A percentile compares a stretch with the other conserved stretches of the same genome.
Evolutionary conservation across 2,329 filamentous ascomycete genomes (phyloP).

Genomic region (Fusarium pininemorale): DNA sequence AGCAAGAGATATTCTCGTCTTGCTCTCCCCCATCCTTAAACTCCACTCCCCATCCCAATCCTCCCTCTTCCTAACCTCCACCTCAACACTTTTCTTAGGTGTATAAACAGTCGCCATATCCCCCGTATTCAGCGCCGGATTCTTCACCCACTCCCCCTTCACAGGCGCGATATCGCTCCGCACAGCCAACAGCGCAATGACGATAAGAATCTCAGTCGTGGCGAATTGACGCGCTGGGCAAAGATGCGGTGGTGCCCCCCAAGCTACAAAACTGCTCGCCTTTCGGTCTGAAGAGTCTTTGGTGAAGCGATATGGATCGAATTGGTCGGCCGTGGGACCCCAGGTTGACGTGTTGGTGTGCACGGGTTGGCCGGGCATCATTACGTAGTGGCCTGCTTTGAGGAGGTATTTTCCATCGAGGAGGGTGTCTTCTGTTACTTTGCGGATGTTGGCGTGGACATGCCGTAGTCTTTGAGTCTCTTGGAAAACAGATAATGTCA

Average conservation of each 20-base stretch:
- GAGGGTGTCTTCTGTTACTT: slow-evolving; percentile 46
- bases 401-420: slow-evolving; percentile 49
- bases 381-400: slow-evolving; percentile 47
- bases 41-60: slow-evolving; percentile 32
- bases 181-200: slow-evolving; percentile 21
- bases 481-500: slow-evolving; percentile 16
- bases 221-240: slow-evolving; percentile 45
- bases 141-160: not conserved
- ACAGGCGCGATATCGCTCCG: not conserved
- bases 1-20: slow-evolving; percentile 36
- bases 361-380: slow-evolving; percentile 47
- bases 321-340: slow-evolving; percentile 43
- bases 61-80: slow-evolving; percentile 9
- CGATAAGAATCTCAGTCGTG: slow-evolving; percentile 40
- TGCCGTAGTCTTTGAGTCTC: slow-evolving; percentile 26
- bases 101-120: slow-evolving; percentile 20
- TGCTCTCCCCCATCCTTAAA: slow-evolving; percentile 40
- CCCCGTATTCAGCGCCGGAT: not conserved
- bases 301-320: slow-evolving; percentile 28
- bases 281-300: slow-evolving; percentile 10
- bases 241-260: slow-evolving; percentile 44
- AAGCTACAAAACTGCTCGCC: slow-evolving; percentile 43
- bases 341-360: slow-evolving; percentile 46
- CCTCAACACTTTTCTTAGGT: slow-evolving; percentile 23
- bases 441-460: slow-evolving; percentile 29